Evolutionary conservation across 306 rosid genomes (phyloP).

Genomic region (Glycine tomentella): DNA sequence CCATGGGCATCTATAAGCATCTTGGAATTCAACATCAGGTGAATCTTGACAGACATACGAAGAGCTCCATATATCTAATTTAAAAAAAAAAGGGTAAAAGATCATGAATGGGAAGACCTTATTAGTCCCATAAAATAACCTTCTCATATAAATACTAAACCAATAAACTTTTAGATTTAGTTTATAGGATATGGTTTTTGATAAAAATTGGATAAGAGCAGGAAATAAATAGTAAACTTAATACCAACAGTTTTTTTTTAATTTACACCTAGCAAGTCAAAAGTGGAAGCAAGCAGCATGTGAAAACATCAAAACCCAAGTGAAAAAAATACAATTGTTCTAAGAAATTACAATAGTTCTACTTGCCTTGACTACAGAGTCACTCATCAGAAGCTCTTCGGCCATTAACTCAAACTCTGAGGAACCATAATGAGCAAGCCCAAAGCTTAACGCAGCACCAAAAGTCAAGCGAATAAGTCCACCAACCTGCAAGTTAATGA

Average conservation of each 20-base stretch:
- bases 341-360: conserved; percentile 34
- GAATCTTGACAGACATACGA: conserved; percentile 96
- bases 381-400: conserved; percentile 99
- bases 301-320: conserved; percentile 20
- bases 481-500: conserved; percentile 68
- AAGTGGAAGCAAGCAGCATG: conserved; percentile 19
- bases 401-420: conserved; percentile 98
- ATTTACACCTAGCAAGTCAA: conserved; percentile 25
- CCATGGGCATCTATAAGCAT: conserved; percentile 79
- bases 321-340: neutral
- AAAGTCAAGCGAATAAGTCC: conserved; percentile 80
- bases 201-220: conserved; percentile 18
- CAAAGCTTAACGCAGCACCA: conserved; percentile 85
- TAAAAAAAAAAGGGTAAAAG: neutral
- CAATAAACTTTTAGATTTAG: neutral
- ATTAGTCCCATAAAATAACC: conserved; percentile 33
- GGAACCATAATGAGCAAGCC: conserved; percentile 88
- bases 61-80: conserved; percentile 92
- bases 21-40: conserved; percentile 90
- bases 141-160: conserved; percentile 9
- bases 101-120: conserved; percentile 22
- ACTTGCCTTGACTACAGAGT: conserved; percentile 87
- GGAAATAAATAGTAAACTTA: neutral
- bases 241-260: neutral
- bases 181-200: conserved; percentile 40